A percentile compares a stretch with the other conserved stretches of the same genome.
These are phyloP conservation scores for Sanghuangporus baumii DNA, from an alignment of 1,284 basidiomycete species.

Conservation along the genomic window DNA sequence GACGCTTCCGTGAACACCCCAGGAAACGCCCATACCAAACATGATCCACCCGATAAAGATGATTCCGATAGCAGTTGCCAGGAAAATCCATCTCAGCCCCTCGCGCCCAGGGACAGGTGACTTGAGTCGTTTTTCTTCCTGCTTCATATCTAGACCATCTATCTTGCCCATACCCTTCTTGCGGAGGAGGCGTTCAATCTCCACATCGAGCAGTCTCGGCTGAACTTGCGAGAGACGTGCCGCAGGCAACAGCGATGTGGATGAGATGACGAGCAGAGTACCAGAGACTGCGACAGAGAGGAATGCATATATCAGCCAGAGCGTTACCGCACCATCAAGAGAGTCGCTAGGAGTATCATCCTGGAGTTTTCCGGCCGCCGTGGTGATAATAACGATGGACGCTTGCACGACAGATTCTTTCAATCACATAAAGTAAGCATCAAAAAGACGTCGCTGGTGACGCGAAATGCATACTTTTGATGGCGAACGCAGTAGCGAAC, in stretches of 20 bases:
- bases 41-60: constrained; percentile 40
- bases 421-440: neutral
- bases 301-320: constrained; percentile 40
- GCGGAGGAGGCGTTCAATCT: constrained; percentile 30
- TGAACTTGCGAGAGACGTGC: constrained; percentile 36
- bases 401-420: constrained; percentile 37
- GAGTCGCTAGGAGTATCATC: constrained; percentile 34
- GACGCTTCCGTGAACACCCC: constrained; percentile 37
- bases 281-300: constrained; percentile 34
- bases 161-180: constrained; percentile 20
- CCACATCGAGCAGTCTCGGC: constrained; percentile 28
- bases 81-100: constrained; percentile 26
- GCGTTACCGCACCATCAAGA: constrained; percentile 35
- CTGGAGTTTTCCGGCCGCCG: constrained; percentile 38
- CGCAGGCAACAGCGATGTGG: constrained; percentile 32
- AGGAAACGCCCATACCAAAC: constrained; percentile 39
- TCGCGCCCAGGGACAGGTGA: constrained; percentile 22
- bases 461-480: constrained; percentile 31
- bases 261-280: constrained; percentile 31
- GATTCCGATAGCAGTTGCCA: constrained; percentile 27
- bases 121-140: constrained; percentile 31
- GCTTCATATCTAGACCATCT: constrained; percentile 13
- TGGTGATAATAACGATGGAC: constrained; percentile 41
- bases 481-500: constrained; percentile 40
- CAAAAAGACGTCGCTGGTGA: neutral